Percentiles rank a stretch among this genome's conserved stretches.
Conservation (phyloP, 1,284 basidiomycete genomes). For the Lentinula novae-zelandiae region DNA sequence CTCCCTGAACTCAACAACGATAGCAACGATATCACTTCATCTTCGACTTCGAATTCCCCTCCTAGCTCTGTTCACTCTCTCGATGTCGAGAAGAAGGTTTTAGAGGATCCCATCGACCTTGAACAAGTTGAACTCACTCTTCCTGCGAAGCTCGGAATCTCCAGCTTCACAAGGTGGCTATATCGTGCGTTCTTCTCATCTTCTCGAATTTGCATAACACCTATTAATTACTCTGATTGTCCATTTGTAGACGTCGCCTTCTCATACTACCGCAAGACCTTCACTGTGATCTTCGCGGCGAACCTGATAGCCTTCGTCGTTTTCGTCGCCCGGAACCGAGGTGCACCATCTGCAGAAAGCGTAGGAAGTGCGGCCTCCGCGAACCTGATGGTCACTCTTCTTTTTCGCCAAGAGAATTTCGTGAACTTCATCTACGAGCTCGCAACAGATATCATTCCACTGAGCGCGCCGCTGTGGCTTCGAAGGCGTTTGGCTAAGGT, state of each 20-base stretch:
- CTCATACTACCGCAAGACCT: slow-evolving; percentile 24
- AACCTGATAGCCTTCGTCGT: slow-evolving; percentile 20
- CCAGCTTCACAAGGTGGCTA: slow-evolving; percentile 17
- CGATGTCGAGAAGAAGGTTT: slow-evolving; percentile 10
- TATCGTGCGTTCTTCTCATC: slow-evolving; percentile 8
- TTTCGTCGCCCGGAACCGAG: slow-evolving; percentile 18
- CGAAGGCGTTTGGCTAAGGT: slow-evolving; percentile 29
- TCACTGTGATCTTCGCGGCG: slow-evolving; percentile 24
- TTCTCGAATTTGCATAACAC: background rate
- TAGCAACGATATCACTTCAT: background rate
- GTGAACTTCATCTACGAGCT: slow-evolving; percentile 32
- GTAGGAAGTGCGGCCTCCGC: slow-evolving; percentile 31
- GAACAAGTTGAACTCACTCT: slow-evolving; percentile 6
- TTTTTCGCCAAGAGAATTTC: slow-evolving; percentile 35
- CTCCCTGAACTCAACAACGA: background rate
- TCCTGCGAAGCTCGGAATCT: slow-evolving; percentile 14
- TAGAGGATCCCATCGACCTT: background rate
- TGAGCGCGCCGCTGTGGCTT: slow-evolving; percentile 28
- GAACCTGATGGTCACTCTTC: slow-evolving; percentile 32
- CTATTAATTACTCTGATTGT: slow-evolving; percentile 18
- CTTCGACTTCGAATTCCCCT: slow-evolving; percentile 3
- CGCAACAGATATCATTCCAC: slow-evolving; percentile 24
- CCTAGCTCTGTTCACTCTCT: background rate
- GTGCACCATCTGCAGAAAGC: slow-evolving; percentile 23
- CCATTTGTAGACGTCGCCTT: slow-evolving; percentile 24